Base-by-base conservation (phyloP, 345 rosid species). In the Dovyalis caffra region DNA sequence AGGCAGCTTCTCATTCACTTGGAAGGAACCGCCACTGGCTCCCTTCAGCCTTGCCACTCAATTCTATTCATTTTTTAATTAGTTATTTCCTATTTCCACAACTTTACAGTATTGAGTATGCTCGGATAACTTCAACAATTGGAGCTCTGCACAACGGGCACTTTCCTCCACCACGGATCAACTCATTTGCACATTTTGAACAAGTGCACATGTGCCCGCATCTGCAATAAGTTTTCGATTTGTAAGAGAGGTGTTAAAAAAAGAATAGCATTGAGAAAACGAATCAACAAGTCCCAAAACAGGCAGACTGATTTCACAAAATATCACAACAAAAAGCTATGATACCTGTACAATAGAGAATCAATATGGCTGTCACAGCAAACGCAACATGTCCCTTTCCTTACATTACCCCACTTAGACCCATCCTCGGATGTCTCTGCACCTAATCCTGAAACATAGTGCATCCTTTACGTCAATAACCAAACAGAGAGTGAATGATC, bases 141-240 rank as follows among this genome's bases (percentile, higher is more conserved):
- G 97, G 98, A 35, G 99, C 99, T 74, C 98, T 87, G 80, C 99
- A 96, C 74, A 96, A 78, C 1, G 99, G 98, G 79, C 99, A 96
- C 79, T 93, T 96, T 20, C 97, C 99, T 49, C 97, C 94, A 1
- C 91, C 90, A 20, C 97, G 92, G 47, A 93, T 85, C 79, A 96
- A 86, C 85, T 96, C 97, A 60, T 90, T 92, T 7, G 97, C 98
- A 72, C 98, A 93, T 84, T 92, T 91, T 70, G 95, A 92, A 72
- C 98, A 96, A 62, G 97, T 93, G 81, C 98, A 96, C 99, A 96
- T 93, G 84, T 96, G 99, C 60, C 99, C 99, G 21, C 99, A 96
- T 85, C 98, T 96, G 90, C 80, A 77, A 70, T 9, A 47, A 43
- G 49, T 68, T 26, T 64, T 4, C 35, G 8, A 64, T 6, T 29